These are phyloP conservation scores for Nicotiana obtusifolia DNA, from an alignment of 257 asterid genomes.

Conservation along the genomic window DNA sequence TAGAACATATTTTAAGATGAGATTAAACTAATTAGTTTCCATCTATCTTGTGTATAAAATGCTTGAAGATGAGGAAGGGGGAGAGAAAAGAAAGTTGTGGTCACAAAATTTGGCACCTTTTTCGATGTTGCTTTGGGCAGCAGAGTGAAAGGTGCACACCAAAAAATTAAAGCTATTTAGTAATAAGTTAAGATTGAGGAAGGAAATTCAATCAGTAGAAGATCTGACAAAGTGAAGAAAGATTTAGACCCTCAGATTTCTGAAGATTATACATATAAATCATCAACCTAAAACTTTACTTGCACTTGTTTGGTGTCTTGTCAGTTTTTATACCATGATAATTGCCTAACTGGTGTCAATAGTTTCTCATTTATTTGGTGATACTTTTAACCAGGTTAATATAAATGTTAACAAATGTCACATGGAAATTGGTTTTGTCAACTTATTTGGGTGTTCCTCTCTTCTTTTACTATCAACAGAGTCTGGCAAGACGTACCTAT, in stretches of 20 bases:
- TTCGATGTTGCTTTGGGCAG: background rate
- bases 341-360: background rate
- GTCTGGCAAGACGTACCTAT: slow-evolving; percentile 96
- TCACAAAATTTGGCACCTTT: background rate
- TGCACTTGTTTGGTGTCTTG: background rate
- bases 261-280: background rate
- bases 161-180: background rate
- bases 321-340: background rate
- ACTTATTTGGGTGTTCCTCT: background rate
- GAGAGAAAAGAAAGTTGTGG: background rate
- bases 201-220: background rate
- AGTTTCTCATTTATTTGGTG: background rate
- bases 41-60: background rate
- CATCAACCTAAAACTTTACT: background rate
- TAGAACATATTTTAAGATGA: background rate
- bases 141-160: background rate
- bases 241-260: background rate
- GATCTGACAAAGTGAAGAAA: background rate
- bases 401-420: background rate
- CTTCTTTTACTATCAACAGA: slow-evolving; percentile 35
- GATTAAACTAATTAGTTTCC: background rate
- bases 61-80: background rate
- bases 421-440: background rate
- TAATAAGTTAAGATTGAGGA: background rate
- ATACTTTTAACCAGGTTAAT: background rate